Evolutionary conservation across 495 filamentous ascomycete species (phyloP), one percentile per base, ranked within the genome.

Genomic region (Hypomontagnella monticulosa): DNA sequence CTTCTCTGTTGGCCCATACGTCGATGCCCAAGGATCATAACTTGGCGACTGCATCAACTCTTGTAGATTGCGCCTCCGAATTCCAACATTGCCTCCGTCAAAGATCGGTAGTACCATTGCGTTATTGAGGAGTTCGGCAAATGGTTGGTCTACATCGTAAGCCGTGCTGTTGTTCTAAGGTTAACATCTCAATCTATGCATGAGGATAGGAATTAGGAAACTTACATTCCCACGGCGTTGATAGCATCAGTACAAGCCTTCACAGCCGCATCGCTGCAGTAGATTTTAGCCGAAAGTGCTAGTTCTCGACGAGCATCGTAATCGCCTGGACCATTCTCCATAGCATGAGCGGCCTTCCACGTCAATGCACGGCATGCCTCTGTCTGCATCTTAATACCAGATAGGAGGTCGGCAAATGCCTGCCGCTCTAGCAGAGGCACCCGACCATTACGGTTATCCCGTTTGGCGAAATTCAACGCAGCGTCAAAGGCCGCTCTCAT

Each of bases 1-100:
- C 23, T 5, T 16, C 11, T 19, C 34, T 33, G 63, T 59, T 1
- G 72, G 63, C 0, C 73, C 73, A 53, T 63, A 76, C 0, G 73
- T 77, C 1, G 73, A 61, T 8, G 73, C 70, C 76, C 76, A 78
- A 0, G 83, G 73, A 59, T 83, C 74, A 69, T 85, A 86, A 16
- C 71, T 78, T 4, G 79, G 71, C 10, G 66, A 68, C 37, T 78
- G 61, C 69, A 87, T 79, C 8, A 85, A 63, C 33, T 77, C 73
- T 56, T 86, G 78, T 53, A 86, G 56, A 55, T 84, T 79, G 14
- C 83, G 71, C 42, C 83, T 76, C 48, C 83, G 66, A 8, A 86
- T 76, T 0, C 84, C 84, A 12, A 86, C 77, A 71, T 87, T 87
- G 2, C 84, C 83, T 2, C 84, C 83, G 60, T 84, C 83, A 52